Conservation (phyloP, 2,329 filamentous ascomycete genomes). For the Epichloe coenophiala region DNA sequence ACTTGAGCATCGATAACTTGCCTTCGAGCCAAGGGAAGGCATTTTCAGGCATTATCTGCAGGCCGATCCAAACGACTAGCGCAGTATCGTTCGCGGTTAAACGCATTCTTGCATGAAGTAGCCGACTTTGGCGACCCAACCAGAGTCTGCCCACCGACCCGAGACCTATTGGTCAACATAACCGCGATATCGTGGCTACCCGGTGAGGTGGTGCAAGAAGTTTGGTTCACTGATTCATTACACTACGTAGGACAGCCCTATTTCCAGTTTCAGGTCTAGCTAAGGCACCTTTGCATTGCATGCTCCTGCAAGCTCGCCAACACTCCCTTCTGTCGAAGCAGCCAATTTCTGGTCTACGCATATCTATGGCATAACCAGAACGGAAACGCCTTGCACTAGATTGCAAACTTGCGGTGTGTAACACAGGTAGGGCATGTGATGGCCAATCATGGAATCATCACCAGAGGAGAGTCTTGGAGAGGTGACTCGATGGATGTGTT, state of each 20-base stretch:
- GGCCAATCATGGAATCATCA: neutral
- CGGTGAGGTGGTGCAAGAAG: neutral
- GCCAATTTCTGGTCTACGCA: neutral
- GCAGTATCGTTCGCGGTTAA: neutral
- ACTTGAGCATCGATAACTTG: neutral
- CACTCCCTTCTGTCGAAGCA: neutral
- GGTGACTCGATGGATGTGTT: neutral
- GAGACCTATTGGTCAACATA: neutral
- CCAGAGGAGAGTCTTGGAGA: neutral
- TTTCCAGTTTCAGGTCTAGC: neutral
- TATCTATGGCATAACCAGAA: neutral
- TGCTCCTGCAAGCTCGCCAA: neutral
- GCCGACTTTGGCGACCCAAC: neutral
- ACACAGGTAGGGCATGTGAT: neutral
- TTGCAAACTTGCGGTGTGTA: neutral
- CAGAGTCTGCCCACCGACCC: neutral
- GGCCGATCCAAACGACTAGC: neutral
- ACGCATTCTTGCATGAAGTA: neutral
- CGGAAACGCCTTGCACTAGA: neutral
- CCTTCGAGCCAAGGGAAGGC: neutral
- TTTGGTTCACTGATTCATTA: neutral
- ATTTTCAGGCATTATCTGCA: neutral
- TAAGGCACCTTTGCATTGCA: neutral
- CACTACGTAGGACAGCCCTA: neutral
- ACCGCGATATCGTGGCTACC: neutral